A percentile compares a stretch with the other conserved stretches of the same genome.
Evolutionary conservation across 2,329 filamentous ascomycete genomes (phyloP).

Genomic region (Myrmaecium sp.): DNA sequence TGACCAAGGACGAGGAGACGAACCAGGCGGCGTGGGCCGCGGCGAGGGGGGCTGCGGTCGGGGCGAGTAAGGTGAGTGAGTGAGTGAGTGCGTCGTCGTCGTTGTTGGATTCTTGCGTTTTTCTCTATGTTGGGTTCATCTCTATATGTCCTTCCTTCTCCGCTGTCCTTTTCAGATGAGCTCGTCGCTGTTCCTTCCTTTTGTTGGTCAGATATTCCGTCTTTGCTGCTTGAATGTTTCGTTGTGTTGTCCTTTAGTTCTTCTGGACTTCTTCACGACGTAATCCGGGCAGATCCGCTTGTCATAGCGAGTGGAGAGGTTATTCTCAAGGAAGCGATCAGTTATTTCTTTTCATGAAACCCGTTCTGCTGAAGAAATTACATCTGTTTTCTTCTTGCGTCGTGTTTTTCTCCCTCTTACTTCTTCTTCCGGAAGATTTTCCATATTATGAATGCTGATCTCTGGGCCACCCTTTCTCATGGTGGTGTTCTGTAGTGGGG

Average conservation of each 20-base stretch:
- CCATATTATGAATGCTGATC: no score
- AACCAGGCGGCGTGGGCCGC: constrained; percentile 57
- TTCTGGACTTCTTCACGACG: no score
- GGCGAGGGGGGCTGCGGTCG: constrained; percentile 45
- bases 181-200: no score
- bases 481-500: constrained; percentile 39
- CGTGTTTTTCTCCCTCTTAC: constrained; percentile 1
- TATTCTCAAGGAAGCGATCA: no score
- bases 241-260: neutral
- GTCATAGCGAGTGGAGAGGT: no score
- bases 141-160: constrained; percentile 2
- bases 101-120: no score
- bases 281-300: no score
- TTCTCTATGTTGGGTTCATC: constrained; percentile 1
- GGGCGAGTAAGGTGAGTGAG: constrained; percentile 42
- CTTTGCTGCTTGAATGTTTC: neutral
- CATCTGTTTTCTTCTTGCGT: constrained; percentile 2
- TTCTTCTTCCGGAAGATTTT: no score
- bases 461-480: constrained; percentile 1
- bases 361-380: constrained; percentile 1
- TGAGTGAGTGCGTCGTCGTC: constrained; percentile 1
- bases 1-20: constrained; percentile 46
- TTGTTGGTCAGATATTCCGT: no score
- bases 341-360: no score
- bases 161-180: constrained; percentile 1